Evolutionary conservation across 1,139 yeast genomes (phyloP).

Genomic region (Meyerozyma guilliermondii): DNA sequence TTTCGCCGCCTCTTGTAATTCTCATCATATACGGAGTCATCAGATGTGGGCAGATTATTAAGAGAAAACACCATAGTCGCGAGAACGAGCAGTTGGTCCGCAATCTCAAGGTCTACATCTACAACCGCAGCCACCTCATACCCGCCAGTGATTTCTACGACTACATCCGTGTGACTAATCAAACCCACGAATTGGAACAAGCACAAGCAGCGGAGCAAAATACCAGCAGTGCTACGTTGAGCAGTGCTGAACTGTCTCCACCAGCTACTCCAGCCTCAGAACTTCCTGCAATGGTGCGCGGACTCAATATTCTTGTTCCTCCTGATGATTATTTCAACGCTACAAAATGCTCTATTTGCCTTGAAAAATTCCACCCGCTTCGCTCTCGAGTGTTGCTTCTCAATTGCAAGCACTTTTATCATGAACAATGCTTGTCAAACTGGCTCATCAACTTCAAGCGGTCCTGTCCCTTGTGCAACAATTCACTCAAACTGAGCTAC

Average conservation of each 20-base stretch:
- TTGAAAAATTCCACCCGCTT: constrained; percentile 35
- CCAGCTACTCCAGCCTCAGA: neutral
- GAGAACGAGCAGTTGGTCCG: constrained; percentile 34
- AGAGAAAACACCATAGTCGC: constrained; percentile 13
- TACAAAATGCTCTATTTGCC: constrained; percentile 43
- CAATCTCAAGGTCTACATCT: constrained; percentile 36
- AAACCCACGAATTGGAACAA: constrained; percentile 5
- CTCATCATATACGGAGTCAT: constrained; percentile 30
- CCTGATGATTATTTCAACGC: constrained; percentile 37
- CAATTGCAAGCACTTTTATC: constrained; percentile 41
- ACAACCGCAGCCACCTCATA: constrained; percentile 33
- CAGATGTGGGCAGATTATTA: constrained; percentile 25
- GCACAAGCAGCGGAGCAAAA: constrained; percentile 2
- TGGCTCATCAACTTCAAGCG: constrained; percentile 43
- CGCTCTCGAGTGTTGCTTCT: constrained; percentile 36
- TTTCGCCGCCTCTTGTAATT: constrained; percentile 42
- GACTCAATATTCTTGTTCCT: constrained; percentile 18
- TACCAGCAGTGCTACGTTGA: neutral
- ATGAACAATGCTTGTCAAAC: constrained; percentile 39
- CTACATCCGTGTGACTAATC: constrained; percentile 15
- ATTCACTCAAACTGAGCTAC: constrained; percentile 12
- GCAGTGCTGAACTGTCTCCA: neutral
- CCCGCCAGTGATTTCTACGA: constrained; percentile 20
- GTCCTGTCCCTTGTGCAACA: constrained; percentile 43
- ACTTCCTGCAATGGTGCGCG: constrained; percentile 1